Evolutionary conservation across 208 protist genomes (phyloP), one percentile per base, ranked within the genome.

Genomic region (Acanthamoeba healyi): DNA sequence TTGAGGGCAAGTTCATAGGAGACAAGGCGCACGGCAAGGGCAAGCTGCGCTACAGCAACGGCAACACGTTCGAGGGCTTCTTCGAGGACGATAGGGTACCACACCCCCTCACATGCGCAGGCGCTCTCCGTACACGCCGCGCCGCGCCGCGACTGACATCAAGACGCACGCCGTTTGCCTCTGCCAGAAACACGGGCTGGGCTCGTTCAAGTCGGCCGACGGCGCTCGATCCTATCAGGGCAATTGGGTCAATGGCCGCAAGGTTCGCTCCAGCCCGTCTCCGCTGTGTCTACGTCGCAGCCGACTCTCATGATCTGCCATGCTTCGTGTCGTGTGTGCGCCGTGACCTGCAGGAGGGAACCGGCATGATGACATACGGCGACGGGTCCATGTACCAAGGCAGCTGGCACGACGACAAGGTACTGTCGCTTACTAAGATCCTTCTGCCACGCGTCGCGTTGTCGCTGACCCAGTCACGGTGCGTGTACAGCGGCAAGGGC

Each of bases 341-440:
- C n/a, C n/a, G n/a, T 70, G 9, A 6, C 10, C 17, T 54, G 72
- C 72, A 61, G 79, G 46, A 87, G n/a, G 79, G 79, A 34, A 22
- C 6, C 26, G 79, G 79, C 32, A 61, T 29, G 14, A 54, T 63
- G 79, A n/a, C 19, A 6, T 87, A 87, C 46, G 49, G 49, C 46
- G 29, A 87, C 79, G 79, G 79, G 9, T 51, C 29, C 9, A 32
- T 36, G 29, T 87, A 87, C 26, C 26, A 54, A 19, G 79, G 79
- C 26, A 34, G 9, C 12, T 87, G 79, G 79, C 49, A 87, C 46
- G 79, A 87, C 46, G 79, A 87, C 79, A 79, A 79, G 70, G 70
- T 79, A n/a, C n/a, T n/a, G n/a, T n/a, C n/a, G n/a, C n/a, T n/a
- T n/a, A n/a, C n/a, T n/a, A n/a, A n/a, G n/a, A n/a, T n/a, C n/a